Conservation (phyloP, 1,284 basidiomycete genomes). For the Papiliotrema flavescens region DNA sequence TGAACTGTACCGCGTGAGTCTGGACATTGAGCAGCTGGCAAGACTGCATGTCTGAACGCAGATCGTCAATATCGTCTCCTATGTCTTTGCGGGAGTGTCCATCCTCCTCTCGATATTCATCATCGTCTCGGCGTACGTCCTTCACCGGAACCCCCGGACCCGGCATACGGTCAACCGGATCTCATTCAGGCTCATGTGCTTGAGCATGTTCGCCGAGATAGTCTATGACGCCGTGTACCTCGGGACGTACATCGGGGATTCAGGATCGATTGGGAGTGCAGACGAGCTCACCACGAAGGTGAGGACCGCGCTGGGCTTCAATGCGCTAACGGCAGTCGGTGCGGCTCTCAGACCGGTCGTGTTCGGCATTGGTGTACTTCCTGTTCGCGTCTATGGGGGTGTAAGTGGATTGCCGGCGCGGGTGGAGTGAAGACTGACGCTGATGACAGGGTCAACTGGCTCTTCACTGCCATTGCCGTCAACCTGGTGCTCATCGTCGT, state of each 20-base stretch:
- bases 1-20: no score
- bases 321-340: no score
- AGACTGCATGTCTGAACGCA: background rate
- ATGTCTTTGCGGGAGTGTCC: background rate
- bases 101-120: background rate
- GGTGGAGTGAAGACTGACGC: background rate
- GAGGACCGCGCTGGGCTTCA: no score
- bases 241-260: background rate
- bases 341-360: background rate
- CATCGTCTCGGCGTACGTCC: background rate
- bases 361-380: background rate
- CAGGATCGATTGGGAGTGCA: background rate
- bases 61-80: background rate
- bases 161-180: slow-evolving; percentile 8
- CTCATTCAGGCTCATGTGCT: slow-evolving; percentile 10
- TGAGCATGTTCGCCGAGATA: slow-evolving; percentile 9
- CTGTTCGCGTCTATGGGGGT: background rate
- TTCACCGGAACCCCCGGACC: background rate
- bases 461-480: slow-evolving; percentile 11
- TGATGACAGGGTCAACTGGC: slow-evolving; percentile 5
- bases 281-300: background rate
- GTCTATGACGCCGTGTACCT: slow-evolving; percentile 3
- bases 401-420: background rate
- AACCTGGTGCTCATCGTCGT: slow-evolving; percentile 10
- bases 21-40: no score